Evolutionary conservation across 208 protist genomes (phyloP).

Genomic region (Leishmania amazonensis): DNA sequence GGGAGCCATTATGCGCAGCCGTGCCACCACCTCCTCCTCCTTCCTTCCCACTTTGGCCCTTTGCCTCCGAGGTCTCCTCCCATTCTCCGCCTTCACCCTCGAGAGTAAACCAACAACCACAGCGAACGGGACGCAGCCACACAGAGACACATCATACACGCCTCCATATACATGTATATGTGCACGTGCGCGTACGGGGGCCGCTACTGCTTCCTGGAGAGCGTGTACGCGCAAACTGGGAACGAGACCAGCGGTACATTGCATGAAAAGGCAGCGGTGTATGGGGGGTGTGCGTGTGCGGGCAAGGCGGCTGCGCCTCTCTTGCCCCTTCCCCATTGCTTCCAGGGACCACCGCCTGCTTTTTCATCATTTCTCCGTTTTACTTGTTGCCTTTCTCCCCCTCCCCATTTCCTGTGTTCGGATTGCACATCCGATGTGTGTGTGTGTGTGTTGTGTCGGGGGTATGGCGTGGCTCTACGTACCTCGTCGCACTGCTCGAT

Average conservation of each 20-base stretch:
- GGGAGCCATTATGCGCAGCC: neutral
- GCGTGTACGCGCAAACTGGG: neutral
- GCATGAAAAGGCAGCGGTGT: neutral
- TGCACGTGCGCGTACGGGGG: neutral
- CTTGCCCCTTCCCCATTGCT: neutral
- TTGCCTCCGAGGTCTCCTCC: neutral
- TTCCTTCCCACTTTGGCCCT: neutral
- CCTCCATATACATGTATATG: neutral
- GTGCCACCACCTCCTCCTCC: neutral
- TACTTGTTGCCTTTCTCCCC: neutral
- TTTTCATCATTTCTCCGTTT: neutral
- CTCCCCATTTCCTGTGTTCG: neutral
- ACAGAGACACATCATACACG: neutral
- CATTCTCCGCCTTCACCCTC: neutral
- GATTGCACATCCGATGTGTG: neutral
- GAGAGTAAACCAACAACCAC: neutral
- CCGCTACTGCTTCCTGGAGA: neutral
- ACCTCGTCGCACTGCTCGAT: neutral
- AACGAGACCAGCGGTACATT: neutral
- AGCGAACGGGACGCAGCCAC: neutral
- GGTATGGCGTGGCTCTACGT: neutral
- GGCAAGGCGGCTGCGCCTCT: neutral
- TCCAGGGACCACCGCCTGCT: neutral
- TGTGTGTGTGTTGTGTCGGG: neutral
- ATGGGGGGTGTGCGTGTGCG: neutral